phyloP scores from a whole-genome alignment of 2,329 filamentous ascomycete genomes.

The Fonsecaea pugnacius region DNA sequence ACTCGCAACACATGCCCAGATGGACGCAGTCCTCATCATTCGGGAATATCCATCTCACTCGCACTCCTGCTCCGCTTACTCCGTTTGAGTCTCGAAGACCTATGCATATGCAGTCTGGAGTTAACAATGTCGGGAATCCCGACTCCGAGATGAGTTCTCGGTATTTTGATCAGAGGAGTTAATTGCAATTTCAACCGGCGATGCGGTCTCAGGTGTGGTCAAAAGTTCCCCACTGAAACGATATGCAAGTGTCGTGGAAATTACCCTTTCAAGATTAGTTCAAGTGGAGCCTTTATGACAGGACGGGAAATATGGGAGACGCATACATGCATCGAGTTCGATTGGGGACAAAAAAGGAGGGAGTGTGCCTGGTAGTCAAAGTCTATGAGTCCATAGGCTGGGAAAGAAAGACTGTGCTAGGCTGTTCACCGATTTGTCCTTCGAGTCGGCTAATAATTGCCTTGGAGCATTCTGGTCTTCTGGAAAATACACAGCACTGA shows the following conservation, averaged over 20 bases:
- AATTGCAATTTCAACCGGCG: background rate
- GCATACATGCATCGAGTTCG: background rate
- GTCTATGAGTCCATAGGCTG: background rate
- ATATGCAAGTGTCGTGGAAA: conserved; percentile 1
- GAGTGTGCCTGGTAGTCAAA: background rate
- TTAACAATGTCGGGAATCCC: background rate
- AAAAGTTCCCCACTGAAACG: background rate
- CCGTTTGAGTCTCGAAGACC: background rate
- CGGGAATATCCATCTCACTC: background rate
- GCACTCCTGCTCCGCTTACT: background rate
- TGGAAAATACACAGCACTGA: background rate
- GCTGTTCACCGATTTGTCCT: background rate
- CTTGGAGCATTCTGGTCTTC: background rate
- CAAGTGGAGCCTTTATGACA: background rate
- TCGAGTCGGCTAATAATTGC: background rate
- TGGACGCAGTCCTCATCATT: background rate
- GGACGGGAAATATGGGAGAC: background rate
- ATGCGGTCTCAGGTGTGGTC: background rate
- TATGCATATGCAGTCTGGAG: background rate
- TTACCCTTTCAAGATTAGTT: background rate
- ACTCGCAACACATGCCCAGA: background rate
- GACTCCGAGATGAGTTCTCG: background rate
- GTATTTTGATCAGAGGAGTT: background rate
- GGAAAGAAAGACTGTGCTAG: no score
- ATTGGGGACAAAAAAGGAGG: background rate